phyloP scores from a whole-genome alignment of 1,139 yeast genomes.

The Candida mesenterica region DNA sequence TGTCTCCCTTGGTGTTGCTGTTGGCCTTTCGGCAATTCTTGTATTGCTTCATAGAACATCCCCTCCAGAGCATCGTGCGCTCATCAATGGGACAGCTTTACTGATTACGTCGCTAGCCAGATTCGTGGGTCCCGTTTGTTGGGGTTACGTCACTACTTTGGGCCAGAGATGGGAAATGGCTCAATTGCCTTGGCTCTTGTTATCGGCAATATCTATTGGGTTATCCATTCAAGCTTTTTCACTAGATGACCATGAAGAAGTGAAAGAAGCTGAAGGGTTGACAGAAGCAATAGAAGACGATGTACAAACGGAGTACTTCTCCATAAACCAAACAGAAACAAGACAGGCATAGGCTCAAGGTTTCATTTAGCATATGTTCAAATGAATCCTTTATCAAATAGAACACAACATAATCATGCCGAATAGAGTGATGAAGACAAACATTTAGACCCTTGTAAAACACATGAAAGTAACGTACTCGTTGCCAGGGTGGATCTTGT shows the following conservation, averaged over 20 bases:
- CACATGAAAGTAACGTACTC: no score
- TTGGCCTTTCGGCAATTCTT: constrained; percentile 16
- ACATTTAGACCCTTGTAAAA: no score
- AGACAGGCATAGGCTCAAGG: neutral
- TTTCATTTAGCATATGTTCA: no score
- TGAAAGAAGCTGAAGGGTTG: neutral
- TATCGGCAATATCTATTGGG: constrained; percentile 35
- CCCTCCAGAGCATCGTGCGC: constrained; percentile 47
- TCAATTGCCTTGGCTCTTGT: constrained; percentile 52
- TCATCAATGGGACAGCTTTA: constrained; percentile 51
- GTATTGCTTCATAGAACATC: constrained; percentile 50
- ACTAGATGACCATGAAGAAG: neutral
- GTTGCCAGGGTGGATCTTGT: no score
- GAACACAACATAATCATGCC: no score
- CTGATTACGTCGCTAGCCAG: constrained; percentile 55
- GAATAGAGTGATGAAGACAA: no score
- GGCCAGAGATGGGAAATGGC: constrained; percentile 32
- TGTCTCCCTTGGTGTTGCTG: constrained; percentile 5
- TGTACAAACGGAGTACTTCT: neutral
- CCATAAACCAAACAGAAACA: neutral
- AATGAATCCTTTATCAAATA: no score
- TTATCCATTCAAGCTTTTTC: constrained; percentile 31
- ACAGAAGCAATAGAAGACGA: constrained; percentile 1
- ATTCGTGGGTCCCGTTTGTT: constrained; percentile 55
- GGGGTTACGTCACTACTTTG: constrained; percentile 57